Evolutionary conservation across 768 basidiomycete genomes (phyloP).

Genomic region (Austroboletus eburneus): DNA sequence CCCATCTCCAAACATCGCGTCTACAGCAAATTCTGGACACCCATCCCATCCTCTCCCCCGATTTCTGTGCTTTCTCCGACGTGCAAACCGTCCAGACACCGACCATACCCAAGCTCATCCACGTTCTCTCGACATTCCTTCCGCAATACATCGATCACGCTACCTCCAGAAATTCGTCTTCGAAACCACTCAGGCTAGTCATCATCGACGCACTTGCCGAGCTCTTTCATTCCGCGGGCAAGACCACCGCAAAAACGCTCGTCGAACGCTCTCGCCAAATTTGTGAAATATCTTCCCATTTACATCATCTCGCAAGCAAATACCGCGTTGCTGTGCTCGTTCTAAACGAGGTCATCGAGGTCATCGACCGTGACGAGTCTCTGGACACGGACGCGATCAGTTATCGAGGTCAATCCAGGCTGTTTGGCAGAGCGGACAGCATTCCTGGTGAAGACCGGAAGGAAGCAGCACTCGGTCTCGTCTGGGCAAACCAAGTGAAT

Average conservation of each 20-base stretch:
- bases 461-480: conserved; percentile 82
- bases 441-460: conserved; percentile 58
- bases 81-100: conserved; percentile 61
- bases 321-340: conserved; percentile 73
- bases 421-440: conserved; percentile 67
- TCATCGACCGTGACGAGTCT: conserved; percentile 42
- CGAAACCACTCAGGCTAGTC: conserved; percentile 68
- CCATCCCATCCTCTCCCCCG: conserved; percentile 43
- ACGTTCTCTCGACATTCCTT: conserved; percentile 51
- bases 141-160: conserved; percentile 48
- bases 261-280: conserved; percentile 72
- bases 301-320: conserved; percentile 66
- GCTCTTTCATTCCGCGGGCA: conserved; percentile 65
- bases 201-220: conserved; percentile 88
- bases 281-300: conserved; percentile 56
- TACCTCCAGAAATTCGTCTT: conserved; percentile 24
- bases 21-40: conserved; percentile 59
- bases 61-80: conserved; percentile 45
- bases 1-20: conserved; percentile 62
- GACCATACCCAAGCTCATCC: conserved; percentile 49
- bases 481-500: conserved; percentile 94
- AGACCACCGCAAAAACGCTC: conserved; percentile 57
- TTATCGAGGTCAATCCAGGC: conserved; percentile 70
- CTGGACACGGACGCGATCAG: conserved; percentile 33
- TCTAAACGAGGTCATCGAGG: conserved; percentile 86